These are phyloP conservation scores for Blastocystis sp. DNA, from an alignment of 352 stramenopile genomes.

Conservation along the genomic window DNA sequence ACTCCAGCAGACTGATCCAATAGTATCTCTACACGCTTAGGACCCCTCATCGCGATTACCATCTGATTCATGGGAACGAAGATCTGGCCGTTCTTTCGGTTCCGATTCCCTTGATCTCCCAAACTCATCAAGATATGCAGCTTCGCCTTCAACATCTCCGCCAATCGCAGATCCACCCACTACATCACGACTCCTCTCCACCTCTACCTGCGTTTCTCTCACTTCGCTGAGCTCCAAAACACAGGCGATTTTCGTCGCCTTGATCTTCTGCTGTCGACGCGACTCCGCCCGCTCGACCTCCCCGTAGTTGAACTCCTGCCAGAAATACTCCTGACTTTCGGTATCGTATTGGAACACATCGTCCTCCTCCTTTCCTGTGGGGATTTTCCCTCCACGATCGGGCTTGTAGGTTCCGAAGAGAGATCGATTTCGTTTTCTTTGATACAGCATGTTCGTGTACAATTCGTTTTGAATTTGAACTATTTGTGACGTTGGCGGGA, in stretches of 20 bases:
- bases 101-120: not conserved
- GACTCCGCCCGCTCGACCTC: not conserved
- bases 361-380: not conserved
- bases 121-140: constrained; percentile 44
- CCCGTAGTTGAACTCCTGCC: constrained; percentile 13
- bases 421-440: not conserved
- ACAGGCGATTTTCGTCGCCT: not conserved
- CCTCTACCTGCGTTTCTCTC: not conserved
- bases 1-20: constrained; percentile 38
- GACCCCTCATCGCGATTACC: not conserved
- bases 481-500: not conserved
- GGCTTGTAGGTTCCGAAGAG: not conserved
- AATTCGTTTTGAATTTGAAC: constrained; percentile 15
- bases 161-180: constrained; percentile 12
- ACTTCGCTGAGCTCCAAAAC: not conserved
- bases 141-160: constrained; percentile 49
- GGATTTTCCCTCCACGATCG: not conserved
- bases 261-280: not conserved
- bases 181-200: not conserved
- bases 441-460: not conserved
- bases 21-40: constrained; percentile 25
- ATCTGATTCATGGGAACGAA: constrained; percentile 44
- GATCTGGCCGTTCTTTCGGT: not conserved
- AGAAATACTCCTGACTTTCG: constrained; percentile 20
- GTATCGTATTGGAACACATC: not conserved